A percentile compares a stretch with the other conserved stretches of the same genome.
phyloP scores from a whole-genome alignment of 345 rosid genomes.

The Melaleuca alternifolia region DNA sequence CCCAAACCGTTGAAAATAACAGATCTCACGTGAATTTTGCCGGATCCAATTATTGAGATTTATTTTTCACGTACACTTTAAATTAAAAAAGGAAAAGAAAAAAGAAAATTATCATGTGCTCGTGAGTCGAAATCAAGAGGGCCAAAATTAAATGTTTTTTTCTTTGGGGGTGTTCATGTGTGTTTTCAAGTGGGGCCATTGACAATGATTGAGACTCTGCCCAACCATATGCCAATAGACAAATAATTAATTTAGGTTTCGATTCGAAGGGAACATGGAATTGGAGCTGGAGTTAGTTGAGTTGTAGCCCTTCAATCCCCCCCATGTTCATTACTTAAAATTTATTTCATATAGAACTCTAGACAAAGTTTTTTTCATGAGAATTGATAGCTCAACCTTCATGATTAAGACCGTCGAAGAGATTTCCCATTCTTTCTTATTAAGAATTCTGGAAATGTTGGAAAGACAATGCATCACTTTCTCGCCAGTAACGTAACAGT shows the following conservation, averaged over 20 bases:
- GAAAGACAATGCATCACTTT: background rate
- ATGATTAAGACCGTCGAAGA: background rate
- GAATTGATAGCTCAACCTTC: background rate
- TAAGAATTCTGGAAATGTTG: background rate
- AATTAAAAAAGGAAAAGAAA: background rate
- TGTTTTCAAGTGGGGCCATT: background rate
- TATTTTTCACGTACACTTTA: background rate
- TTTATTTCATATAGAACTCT: background rate
- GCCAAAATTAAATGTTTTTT: background rate
- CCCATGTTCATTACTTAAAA: background rate
- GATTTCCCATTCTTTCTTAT: background rate
- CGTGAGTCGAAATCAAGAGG: rapidly evolving
- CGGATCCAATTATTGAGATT: background rate
- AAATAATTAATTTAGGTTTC: background rate
- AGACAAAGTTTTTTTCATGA: background rate
- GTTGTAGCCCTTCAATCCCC: background rate
- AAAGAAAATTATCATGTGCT: background rate
- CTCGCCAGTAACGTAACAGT: background rate
- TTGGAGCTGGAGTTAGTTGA: constrained; percentile 5
- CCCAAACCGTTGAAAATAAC: background rate
- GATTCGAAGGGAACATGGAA: background rate
- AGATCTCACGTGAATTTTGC: rapidly evolving
- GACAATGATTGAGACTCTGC: background rate
- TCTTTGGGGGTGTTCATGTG: background rate
- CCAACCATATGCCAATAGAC: background rate